These are phyloP conservation scores for Tripterygium wilfordii DNA, from an alignment of 177 flowering plant genomes.

Conservation along the genomic window DNA sequence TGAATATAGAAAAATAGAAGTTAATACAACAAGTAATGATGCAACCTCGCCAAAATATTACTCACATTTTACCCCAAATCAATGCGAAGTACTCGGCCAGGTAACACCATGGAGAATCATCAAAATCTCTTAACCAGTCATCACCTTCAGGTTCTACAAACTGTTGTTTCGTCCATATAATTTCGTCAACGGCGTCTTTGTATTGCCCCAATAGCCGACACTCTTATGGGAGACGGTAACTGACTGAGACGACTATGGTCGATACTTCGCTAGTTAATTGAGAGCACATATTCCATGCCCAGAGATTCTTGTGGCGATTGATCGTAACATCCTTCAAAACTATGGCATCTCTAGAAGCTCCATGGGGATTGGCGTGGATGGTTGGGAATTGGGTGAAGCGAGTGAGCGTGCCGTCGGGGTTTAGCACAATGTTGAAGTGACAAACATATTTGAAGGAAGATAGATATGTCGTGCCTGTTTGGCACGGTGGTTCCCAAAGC, in stretches of 20 bases:
- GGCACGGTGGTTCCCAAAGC: too few species aligned
- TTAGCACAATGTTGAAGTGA: constrained; percentile 22
- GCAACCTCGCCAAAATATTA: too few species aligned
- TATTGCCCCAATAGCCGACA: constrained; percentile 50
- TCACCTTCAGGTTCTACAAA: constrained; percentile 25
- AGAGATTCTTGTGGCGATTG: constrained; percentile 21
- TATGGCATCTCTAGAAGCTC: constrained; percentile 5
- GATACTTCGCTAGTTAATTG: constrained; percentile 31
- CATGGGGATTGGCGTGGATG: constrained; percentile 15
- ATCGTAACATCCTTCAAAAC: constrained; percentile 44
- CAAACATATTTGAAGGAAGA: too few species aligned
- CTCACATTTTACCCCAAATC: too few species aligned
- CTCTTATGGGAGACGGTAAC: constrained; percentile 62
- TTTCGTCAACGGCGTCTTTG: constrained; percentile 50
- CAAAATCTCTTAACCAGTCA: constrained; percentile 38
- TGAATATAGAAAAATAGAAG: too few species aligned
- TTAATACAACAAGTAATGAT: too few species aligned
- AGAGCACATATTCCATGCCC: constrained; percentile 26
- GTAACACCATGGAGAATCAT: constrained; percentile 44
- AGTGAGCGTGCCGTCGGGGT: constrained; percentile 46
- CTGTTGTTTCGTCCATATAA: constrained; percentile 46
- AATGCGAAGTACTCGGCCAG: too few species aligned
- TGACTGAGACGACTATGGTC: constrained; percentile 40
- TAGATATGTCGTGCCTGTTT: too few species aligned
- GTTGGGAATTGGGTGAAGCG: constrained; percentile 24